Percentiles rank a stretch among this genome's conserved stretches.
Conservation (phyloP, 495 filamentous ascomycete genomes). For the Filosporella fistucella region DNA sequence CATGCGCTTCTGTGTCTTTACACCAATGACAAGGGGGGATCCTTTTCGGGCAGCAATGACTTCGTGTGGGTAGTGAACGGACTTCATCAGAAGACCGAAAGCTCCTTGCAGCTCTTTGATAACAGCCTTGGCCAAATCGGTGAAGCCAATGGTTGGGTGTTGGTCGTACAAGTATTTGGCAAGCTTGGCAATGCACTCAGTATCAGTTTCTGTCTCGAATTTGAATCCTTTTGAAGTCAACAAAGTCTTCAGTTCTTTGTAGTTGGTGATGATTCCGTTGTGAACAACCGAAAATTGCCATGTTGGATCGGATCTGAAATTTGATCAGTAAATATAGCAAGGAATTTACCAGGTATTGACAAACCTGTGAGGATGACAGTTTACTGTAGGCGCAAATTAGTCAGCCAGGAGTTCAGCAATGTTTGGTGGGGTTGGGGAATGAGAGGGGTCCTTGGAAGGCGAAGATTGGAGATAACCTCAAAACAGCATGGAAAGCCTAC, state of each 20-base stretch:
- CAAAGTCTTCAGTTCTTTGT: constrained; percentile 96
- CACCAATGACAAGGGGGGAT: constrained; percentile 92
- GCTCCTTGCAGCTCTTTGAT: constrained; percentile 98
- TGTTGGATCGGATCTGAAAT: constrained; percentile 71
- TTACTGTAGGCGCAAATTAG: constrained; percentile 30
- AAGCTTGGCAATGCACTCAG: constrained; percentile 97
- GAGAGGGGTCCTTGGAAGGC: no score
- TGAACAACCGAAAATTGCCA: constrained; percentile 98
- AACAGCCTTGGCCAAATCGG: constrained; percentile 90
- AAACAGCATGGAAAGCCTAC: no score
- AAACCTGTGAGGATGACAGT: constrained; percentile 99
- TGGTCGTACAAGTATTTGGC: constrained; percentile 97
- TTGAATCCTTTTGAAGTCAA: constrained; percentile 92
- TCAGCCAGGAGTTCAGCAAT: background rate
- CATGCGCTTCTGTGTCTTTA: constrained; percentile 95
- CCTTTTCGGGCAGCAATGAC: constrained; percentile 97
- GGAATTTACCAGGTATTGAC: no score
- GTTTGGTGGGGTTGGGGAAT: no score
- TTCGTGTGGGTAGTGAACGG: constrained; percentile 97
- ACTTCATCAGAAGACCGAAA: constrained; percentile 94
- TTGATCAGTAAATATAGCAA: constrained; percentile 16
- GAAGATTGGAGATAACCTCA: no score
- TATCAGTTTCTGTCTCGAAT: constrained; percentile 99
- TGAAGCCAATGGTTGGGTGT: constrained; percentile 92
- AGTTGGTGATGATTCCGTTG: constrained; percentile 99